Percentiles rank a stretch among this genome's conserved stretches.
Evolutionary conservation across 139 green algal genomes (phyloP).

Genomic region (Pycnococcus provasolii): DNA sequence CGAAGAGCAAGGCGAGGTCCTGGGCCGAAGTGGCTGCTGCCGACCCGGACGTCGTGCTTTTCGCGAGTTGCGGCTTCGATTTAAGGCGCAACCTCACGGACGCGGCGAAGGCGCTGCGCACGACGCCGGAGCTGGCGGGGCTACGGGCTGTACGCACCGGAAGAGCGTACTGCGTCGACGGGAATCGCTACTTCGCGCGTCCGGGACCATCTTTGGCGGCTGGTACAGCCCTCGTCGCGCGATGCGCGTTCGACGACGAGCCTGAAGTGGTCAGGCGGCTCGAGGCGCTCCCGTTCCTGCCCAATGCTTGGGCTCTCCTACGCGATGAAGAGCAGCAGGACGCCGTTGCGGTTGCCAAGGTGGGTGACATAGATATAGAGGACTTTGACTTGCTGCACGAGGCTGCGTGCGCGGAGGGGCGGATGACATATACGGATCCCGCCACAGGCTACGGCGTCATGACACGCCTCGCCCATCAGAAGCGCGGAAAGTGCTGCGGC

Average conservation of each 20-base stretch:
- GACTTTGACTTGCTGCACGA: conserved; percentile 3
- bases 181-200: conserved; percentile 17
- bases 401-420: neutral
- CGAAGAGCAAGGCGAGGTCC: neutral
- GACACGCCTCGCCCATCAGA: neutral
- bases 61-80: conserved; percentile 18
- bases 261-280: neutral
- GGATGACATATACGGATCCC: neutral
- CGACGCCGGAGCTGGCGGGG: neutral
- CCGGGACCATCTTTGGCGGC: neutral
- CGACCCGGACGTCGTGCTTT: conserved; percentile 17
- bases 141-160: conserved; percentile 6
- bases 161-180: neutral
- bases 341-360: neutral
- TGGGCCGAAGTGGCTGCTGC: conserved; percentile 6
- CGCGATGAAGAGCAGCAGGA: no score
- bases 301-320: neutral
- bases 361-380: conserved; percentile 1
- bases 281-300: neutral
- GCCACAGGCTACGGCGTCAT: conserved; percentile 1
- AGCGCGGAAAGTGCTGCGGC: conserved; percentile 7
- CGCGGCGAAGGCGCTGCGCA: neutral
- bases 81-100: conserved; percentile 1
- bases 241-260: conserved; percentile 7
- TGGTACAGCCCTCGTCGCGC: neutral